These are phyloP conservation scores for Phaeoacremonium minimum DNA, from an alignment of 2,329 filamentous ascomycete species.

Conservation along the genomic window DNA sequence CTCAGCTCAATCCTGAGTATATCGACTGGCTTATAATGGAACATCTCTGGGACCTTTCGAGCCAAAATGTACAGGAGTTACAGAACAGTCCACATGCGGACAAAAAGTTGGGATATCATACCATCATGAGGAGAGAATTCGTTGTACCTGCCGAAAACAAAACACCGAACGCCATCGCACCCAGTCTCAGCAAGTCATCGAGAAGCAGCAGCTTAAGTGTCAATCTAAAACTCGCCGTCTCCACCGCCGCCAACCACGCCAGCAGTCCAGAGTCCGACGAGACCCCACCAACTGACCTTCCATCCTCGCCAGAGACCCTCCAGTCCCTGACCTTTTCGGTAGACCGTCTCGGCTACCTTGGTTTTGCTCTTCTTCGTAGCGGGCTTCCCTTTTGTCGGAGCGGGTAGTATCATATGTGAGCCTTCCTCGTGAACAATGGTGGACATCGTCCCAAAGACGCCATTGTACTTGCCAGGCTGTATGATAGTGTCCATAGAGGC, in stretches of 20 bases:
- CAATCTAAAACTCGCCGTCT: slow-evolving; percentile 52
- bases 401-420: slow-evolving; percentile 39
- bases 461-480: slow-evolving; percentile 73
- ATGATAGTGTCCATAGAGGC: slow-evolving; percentile 67
- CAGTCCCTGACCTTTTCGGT: slow-evolving; percentile 61
- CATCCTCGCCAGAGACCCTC: slow-evolving; percentile 69
- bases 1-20: too few relatives aligned
- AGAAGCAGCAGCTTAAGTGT: background rate
- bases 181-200: background rate
- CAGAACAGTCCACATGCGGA: slow-evolving; percentile 1
- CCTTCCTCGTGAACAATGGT: slow-evolving; percentile 83
- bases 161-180: slow-evolving; percentile 4
- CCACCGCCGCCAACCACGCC: slow-evolving; percentile 58
- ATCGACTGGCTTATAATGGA: too few relatives aligned
- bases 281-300: slow-evolving; percentile 74
- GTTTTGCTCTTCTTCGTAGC: slow-evolving; percentile 22
- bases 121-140: slow-evolving; percentile 13
- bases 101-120: slow-evolving; percentile 14
- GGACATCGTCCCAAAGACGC: slow-evolving; percentile 90
- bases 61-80: background rate
- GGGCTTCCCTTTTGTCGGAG: slow-evolving; percentile 21
- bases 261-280: slow-evolving; percentile 71
- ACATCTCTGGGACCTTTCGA: background rate
- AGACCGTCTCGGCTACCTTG: slow-evolving; percentile 35
- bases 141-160: slow-evolving; percentile 1